A percentile compares a stretch with the other conserved stretches of the same genome.
These are phyloP conservation scores for Candida lessepsii DNA, from an alignment of 805 yeast genomes.

Conservation along the genomic window DNA sequence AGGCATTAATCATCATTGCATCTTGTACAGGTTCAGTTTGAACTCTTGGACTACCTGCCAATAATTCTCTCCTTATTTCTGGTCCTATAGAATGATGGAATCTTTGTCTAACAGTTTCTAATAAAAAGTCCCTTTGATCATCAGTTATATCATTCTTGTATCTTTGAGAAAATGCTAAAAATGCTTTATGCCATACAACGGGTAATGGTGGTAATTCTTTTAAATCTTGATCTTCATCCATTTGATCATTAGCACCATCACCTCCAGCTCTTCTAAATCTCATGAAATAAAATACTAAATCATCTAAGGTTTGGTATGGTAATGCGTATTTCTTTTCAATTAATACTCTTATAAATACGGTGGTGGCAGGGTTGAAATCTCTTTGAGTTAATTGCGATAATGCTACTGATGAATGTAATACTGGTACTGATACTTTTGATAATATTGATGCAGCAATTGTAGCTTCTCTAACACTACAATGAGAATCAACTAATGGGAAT, in stretches of 20 bases:
- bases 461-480: slow-evolving; percentile 91
- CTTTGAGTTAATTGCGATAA: slow-evolving; percentile 74
- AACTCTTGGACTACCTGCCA: slow-evolving; percentile 78
- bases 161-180: slow-evolving; percentile 90
- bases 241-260: slow-evolving; percentile 26
- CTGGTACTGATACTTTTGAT: slow-evolving; percentile 88
- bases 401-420: slow-evolving; percentile 94
- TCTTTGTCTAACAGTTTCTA: slow-evolving; percentile 89
- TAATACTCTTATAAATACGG: slow-evolving; percentile 84
- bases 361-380: slow-evolving; percentile 84
- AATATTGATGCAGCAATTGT: slow-evolving; percentile 91
- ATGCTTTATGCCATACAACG: slow-evolving; percentile 96
- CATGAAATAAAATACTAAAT: slow-evolving; percentile 90
- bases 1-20: slow-evolving; percentile 40
- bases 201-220: slow-evolving; percentile 63
- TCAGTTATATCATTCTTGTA: slow-evolving; percentile 98
- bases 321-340: slow-evolving; percentile 94
- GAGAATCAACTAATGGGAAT: slow-evolving; percentile 85
- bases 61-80: slow-evolving; percentile 88
- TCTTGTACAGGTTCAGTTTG: slow-evolving; percentile 27
- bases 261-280: slow-evolving; percentile 70
- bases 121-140: slow-evolving; percentile 91
- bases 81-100: slow-evolving; percentile 88
- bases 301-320: slow-evolving; percentile 95
- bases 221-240: slow-evolving; percentile 22